Conservation (phyloP, 2,329 filamentous ascomycete species). For the Keithomyces neogunnii region DNA sequence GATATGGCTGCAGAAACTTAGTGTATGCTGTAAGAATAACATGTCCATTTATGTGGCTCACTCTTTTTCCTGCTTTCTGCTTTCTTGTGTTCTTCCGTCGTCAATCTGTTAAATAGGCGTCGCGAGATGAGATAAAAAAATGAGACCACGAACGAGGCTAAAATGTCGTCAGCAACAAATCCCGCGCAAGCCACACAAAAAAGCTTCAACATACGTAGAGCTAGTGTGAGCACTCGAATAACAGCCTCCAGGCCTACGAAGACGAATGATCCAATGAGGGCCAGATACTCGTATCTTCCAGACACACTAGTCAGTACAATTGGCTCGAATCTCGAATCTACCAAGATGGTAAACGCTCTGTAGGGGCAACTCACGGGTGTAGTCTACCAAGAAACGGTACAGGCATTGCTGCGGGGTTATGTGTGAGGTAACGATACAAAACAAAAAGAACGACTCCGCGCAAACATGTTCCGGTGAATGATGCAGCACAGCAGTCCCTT, state of each 20-base stretch:
- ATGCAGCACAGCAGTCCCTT: background rate
- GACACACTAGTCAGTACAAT: slow-evolving; percentile 3
- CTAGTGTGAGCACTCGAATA: slow-evolving; percentile 78
- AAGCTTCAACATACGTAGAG: slow-evolving; percentile 57
- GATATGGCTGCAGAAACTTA: slow-evolving; percentile 46
- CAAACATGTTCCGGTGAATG: background rate
- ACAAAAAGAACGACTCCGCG: too few relatives aligned
- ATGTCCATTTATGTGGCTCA: slow-evolving; percentile 20
- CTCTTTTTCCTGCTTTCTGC: slow-evolving; percentile 60
- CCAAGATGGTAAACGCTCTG: background rate
- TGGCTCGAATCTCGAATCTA: background rate
- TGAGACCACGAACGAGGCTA: slow-evolving; percentile 70
- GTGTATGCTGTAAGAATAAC: background rate
- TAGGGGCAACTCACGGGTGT: slow-evolving; percentile 35
- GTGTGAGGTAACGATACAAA: background rate
- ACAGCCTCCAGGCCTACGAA: slow-evolving; percentile 76
- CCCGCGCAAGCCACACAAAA: slow-evolving; percentile 6
- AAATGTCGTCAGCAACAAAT: slow-evolving; percentile 13
- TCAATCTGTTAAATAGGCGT: slow-evolving; percentile 71
- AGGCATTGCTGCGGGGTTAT: slow-evolving; percentile 30
- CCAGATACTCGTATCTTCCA: slow-evolving; percentile 72
- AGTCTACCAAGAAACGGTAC: slow-evolving; percentile 45
- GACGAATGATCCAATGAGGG: slow-evolving; percentile 73
- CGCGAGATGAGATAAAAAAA: slow-evolving; percentile 79
- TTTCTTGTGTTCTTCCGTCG: slow-evolving; percentile 59